phyloP scores from a whole-genome alignment of 805 yeast genomes.

The Saturnispora silvae region DNA sequence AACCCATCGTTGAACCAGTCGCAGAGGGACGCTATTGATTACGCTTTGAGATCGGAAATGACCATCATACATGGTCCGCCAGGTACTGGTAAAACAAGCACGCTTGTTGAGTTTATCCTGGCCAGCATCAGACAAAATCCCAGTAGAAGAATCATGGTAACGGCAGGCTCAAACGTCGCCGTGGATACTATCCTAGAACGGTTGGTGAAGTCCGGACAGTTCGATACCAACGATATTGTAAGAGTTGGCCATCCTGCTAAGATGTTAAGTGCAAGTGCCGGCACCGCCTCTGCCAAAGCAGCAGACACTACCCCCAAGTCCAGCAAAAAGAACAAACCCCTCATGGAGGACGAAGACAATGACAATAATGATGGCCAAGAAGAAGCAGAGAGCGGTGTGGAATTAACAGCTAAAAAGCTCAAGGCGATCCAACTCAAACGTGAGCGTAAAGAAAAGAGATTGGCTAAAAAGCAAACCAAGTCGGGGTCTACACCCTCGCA shows the following conservation, averaged over 20 bases:
- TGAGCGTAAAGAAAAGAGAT: constrained; percentile 3
- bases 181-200: constrained; percentile 88
- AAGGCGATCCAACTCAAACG: constrained; percentile 6
- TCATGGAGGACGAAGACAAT: too few species aligned
- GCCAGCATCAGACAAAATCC: constrained; percentile 39
- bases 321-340: too few species aligned
- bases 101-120: constrained; percentile 69
- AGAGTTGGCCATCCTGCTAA: constrained; percentile 94
- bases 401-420: constrained; percentile 1
- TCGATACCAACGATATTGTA: constrained; percentile 37
- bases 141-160: constrained; percentile 52
- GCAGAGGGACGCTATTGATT: constrained; percentile 62
- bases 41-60: constrained; percentile 48
- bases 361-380: background rate
- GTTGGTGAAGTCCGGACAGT: constrained; percentile 26
- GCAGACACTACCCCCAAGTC: too few species aligned
- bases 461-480: constrained; percentile 3
- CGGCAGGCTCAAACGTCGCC: constrained; percentile 91
- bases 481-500: too few species aligned
- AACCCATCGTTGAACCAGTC: constrained; percentile 49
- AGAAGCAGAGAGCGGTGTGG: background rate
- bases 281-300: background rate
- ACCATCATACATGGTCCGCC: constrained; percentile 71
- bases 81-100: constrained; percentile 79
- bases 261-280: constrained; percentile 28